These are phyloP conservation scores for Candida insectorum DNA, from an alignment of 805 yeast genomes.

Conservation along the genomic window DNA sequence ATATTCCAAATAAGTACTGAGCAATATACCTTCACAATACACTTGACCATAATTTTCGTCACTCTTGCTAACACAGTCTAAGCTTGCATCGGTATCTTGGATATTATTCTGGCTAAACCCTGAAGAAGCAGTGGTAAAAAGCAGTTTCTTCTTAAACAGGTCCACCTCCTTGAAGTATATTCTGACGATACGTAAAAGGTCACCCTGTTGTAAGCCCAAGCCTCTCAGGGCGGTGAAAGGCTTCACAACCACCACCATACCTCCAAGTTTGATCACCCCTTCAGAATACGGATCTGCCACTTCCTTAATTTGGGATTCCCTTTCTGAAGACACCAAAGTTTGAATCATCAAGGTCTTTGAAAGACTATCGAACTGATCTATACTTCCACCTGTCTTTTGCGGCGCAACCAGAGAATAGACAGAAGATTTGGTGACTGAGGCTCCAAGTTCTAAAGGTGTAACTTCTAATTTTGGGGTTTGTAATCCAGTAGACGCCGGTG, in stretches of 20 bases:
- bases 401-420: no score
- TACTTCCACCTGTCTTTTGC: no score
- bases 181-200: slow-evolving; percentile 24
- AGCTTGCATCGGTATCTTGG: background rate
- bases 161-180: slow-evolving; percentile 17
- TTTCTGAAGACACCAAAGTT: slow-evolving; percentile 14
- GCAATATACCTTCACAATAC: slow-evolving; percentile 28
- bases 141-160: background rate
- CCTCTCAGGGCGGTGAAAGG: slow-evolving; percentile 19
- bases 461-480: no score
- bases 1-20: slow-evolving; percentile 25
- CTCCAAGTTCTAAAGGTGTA: background rate
- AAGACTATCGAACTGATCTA: slow-evolving; percentile 21
- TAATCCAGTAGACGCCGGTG: no score
- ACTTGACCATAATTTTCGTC: slow-evolving; percentile 14
- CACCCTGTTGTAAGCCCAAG: slow-evolving; percentile 28
- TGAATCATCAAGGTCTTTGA: slow-evolving; percentile 26
- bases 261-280: slow-evolving; percentile 22
- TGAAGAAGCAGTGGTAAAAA: background rate
- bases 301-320: slow-evolving; percentile 13
- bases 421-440: background rate
- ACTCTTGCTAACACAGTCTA: background rate
- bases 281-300: slow-evolving; percentile 30
- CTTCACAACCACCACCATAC: slow-evolving; percentile 29
- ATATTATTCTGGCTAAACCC: background rate